phyloP scores from a whole-genome alignment of 2,329 filamentous ascomycete genomes.

The Pseudogymnoascus pannorum region DNA sequence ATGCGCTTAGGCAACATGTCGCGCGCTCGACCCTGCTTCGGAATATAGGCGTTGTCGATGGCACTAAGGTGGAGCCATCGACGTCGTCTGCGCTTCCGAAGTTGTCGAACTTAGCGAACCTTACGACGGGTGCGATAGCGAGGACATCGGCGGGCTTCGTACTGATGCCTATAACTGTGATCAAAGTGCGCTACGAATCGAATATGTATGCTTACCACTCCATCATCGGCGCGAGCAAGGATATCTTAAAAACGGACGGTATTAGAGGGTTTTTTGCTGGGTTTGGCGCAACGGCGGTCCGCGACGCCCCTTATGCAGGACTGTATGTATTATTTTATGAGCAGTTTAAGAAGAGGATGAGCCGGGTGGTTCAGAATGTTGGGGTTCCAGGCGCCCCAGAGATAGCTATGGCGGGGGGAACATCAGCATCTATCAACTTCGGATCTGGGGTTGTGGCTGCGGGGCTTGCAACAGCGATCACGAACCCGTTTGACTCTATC shows the following conservation, averaged over 20 bases:
- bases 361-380: slow-evolving; percentile 21
- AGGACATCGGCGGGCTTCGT: slow-evolving; percentile 81
- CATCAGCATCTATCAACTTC: slow-evolving; percentile 72
- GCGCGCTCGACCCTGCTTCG: slow-evolving; percentile 38
- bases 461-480: slow-evolving; percentile 74
- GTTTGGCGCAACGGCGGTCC: slow-evolving; percentile 85
- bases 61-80: slow-evolving; percentile 14
- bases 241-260: slow-evolving; percentile 69
- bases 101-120: slow-evolving; percentile 75
- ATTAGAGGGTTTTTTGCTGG: slow-evolving; percentile 83
- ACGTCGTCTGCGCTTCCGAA: slow-evolving; percentile 70
- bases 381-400: slow-evolving; percentile 17
- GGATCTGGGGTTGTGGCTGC: slow-evolving; percentile 74
- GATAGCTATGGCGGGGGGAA: slow-evolving; percentile 24
- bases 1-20: slow-evolving; percentile 67
- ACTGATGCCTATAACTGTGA: slow-evolving; percentile 91
- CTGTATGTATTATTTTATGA: slow-evolving; percentile 95
- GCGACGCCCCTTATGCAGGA: slow-evolving; percentile 94
- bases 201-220: slow-evolving; percentile 78
- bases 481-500: slow-evolving; percentile 94
- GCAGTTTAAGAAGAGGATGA: slow-evolving; percentile 61
- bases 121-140: slow-evolving; percentile 76
- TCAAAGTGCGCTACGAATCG: slow-evolving; percentile 94
- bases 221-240: slow-evolving; percentile 60
- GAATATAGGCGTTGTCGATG: slow-evolving; percentile 23